A percentile compares a stretch with the other conserved stretches of the same genome.
Evolutionary conservation across 352 stramenopile species (phyloP).

Genomic region (Globisporangium nodosum): DNA sequence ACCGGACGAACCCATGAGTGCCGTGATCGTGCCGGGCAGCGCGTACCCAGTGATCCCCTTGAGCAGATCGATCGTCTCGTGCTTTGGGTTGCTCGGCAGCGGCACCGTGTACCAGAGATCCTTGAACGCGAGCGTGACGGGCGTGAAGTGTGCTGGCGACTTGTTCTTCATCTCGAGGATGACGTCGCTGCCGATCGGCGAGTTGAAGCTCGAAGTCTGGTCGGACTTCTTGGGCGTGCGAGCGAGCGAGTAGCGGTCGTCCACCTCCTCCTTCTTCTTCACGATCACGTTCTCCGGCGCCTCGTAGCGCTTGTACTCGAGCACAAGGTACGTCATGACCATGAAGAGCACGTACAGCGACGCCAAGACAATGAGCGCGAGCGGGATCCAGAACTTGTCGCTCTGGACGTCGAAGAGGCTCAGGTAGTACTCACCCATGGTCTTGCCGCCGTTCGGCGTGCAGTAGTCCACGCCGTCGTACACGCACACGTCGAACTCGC

Average conservation of each 20-base stretch:
- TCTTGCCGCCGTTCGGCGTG: slow-evolving; percentile 11
- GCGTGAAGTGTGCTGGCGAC: slow-evolving; percentile 20
- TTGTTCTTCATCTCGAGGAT: background rate
- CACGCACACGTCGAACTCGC: slow-evolving; percentile 6
- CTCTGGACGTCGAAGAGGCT: slow-evolving; percentile 23
- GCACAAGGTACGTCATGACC: slow-evolving; percentile 18
- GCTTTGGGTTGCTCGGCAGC: slow-evolving; percentile 7
- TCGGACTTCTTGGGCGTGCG: background rate
- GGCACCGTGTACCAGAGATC: slow-evolving; percentile 20
- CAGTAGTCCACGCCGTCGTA: slow-evolving; percentile 15
- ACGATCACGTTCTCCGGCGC: slow-evolving; percentile 21
- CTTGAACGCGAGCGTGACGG: slow-evolving; percentile 18
- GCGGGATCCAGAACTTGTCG: slow-evolving; percentile 25
- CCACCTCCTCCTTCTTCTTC: slow-evolving; percentile 6
- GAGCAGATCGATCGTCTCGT: slow-evolving; percentile 25
- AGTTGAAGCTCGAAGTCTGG: background rate
- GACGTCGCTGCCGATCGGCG: background rate
- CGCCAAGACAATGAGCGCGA: slow-evolving; percentile 31
- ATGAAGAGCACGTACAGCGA: slow-evolving; percentile 32
- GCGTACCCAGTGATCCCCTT: slow-evolving; percentile 25
- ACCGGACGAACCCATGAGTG: slow-evolving; percentile 68
- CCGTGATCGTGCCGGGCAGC: slow-evolving; percentile 34
- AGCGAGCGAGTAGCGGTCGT: slow-evolving; percentile 7
- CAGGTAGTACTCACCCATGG: slow-evolving; percentile 40
- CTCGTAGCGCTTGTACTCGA: slow-evolving; percentile 19